Evolutionary conservation across 192 early-diverging fungal genomes (phyloP), one percentile per base, ranked within the genome.

Genomic region (Podila minutissima): DNA sequence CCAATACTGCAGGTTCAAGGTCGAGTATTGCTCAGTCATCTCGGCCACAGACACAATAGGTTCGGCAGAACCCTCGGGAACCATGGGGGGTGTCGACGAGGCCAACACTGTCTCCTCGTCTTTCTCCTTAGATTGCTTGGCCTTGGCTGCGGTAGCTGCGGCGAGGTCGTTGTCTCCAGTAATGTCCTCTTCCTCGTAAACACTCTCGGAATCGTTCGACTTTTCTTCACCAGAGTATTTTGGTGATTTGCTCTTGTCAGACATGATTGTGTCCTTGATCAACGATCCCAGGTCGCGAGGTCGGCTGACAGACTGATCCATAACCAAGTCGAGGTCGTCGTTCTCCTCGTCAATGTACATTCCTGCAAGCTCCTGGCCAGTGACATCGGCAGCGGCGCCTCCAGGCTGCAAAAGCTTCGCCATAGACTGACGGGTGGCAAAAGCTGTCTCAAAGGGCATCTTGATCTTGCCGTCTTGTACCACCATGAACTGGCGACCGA

Each of bases 1-100:
- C 89, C 89, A 90, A 57, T 90, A 90, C 58, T 90, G 89, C 49
- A 90, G 59, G 74, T 90, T 90, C 50, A 87, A 68, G 17, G 83
- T 83, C 20, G 83, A 76, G 64, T 86, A 87, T 31, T 57, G 50
- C 58, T 81, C 77, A 24, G 77, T 73, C 46, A 81, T 59, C 67
- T 81, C 77, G 17, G 71, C 35, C 0, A 66, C 77, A 1, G 71
- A 50, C 29, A 61, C 62, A 11, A 81, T 64, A 20, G 71, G 77
- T 49, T 81, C 77, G 17, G 33, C 69, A 46, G 66, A 35, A 7
- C 77, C 71, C 2, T 81, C 77, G 4, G 77, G 19, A 2, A 81
- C 71, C 65, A 81, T 13, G 19, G 70, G 77, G 17, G 77, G 77
- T 8, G 77, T 73, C 19, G 77, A 81, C 20, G 74, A 76, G 9